Percentiles rank a stretch among this genome's conserved stretches.
Evolutionary conservation across 148 eudicot species (phyloP).

Genomic region (Rhododendron mucronatum): DNA sequence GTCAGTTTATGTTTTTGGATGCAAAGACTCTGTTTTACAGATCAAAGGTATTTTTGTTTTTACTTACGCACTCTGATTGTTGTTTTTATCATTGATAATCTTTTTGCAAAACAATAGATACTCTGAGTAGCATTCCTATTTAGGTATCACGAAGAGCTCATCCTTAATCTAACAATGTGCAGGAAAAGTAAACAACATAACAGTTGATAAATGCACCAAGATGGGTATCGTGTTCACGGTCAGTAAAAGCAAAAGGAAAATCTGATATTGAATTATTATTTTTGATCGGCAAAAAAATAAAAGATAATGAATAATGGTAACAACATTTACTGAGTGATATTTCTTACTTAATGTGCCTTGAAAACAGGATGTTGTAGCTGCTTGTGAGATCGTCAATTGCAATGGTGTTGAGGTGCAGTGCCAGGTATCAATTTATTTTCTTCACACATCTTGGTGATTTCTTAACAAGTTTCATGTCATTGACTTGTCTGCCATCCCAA

Average conservation of each 20-base stretch:
- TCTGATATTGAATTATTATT: background rate
- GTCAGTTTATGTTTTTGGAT: conserved; percentile 82
- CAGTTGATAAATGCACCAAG: conserved; percentile 90
- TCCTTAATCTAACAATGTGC: conserved; percentile 16
- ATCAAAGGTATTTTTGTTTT: conserved; percentile 56
- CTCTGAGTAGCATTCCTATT: background rate
- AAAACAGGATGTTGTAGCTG: conserved; percentile 93
- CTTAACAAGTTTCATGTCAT: background rate
- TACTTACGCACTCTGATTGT: background rate
- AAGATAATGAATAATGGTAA: too few relatives aligned
- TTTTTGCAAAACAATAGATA: background rate
- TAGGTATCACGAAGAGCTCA: conserved; percentile 11
- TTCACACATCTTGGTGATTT: background rate
- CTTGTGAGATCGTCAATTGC: conserved; percentile 96
- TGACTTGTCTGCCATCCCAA: background rate
- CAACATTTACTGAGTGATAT: background rate
- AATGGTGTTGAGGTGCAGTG: conserved; percentile 88
- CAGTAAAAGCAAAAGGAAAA: conserved; percentile 18
- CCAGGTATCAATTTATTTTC: conserved; percentile 47
- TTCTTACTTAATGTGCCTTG: conserved; percentile 14
- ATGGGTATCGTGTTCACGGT: conserved; percentile 87
- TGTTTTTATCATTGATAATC: background rate
- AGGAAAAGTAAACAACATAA: conserved; percentile 97
- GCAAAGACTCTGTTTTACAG: conserved; percentile 87
- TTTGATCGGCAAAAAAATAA: background rate